phyloP scores from a whole-genome alignment of 805 yeast genomes.

The Tetrapisispora arboricola region DNA sequence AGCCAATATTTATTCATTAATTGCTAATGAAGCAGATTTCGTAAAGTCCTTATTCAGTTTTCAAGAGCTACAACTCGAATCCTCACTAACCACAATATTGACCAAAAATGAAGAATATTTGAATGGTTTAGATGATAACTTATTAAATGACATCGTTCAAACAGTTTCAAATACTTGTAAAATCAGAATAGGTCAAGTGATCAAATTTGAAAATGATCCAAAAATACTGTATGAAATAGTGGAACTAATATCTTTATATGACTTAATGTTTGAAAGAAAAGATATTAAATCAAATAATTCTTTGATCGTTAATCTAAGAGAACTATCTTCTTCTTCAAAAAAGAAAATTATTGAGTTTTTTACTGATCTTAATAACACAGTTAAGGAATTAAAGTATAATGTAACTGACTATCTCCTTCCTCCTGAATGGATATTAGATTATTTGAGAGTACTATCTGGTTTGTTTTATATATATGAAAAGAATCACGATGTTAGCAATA shows the following conservation, averaged over 20 bases:
- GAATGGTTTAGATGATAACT: constrained; percentile 19
- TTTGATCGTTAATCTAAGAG: constrained; percentile 14
- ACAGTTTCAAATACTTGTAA: constrained; percentile 40
- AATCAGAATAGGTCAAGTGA: constrained; percentile 57
- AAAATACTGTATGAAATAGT: constrained; percentile 46
- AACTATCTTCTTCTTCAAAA: constrained; percentile 13
- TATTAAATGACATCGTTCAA: constrained; percentile 25
- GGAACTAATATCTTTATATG: constrained; percentile 57
- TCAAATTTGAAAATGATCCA: constrained; percentile 54
- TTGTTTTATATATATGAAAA: constrained; percentile 46
- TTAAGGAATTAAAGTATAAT: constrained; percentile 9
- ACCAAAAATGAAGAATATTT: constrained; percentile 20
- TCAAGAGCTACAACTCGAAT: constrained; percentile 14
- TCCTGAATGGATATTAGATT: constrained; percentile 76
- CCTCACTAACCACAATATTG: constrained; percentile 11
- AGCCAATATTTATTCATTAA: constrained; percentile 77
- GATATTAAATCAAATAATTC: constrained; percentile 24
- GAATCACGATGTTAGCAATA: constrained; percentile 25
- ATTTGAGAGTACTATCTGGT: constrained; percentile 37
- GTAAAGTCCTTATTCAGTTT: constrained; percentile 51
- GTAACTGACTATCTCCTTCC: constrained; percentile 50
- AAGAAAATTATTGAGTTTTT: constrained; percentile 16
- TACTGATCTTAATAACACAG: constrained; percentile 17
- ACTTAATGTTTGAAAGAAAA: constrained; percentile 47
- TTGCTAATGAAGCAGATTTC: constrained; percentile 79